A percentile compares a stretch with the other conserved stretches of the same genome.
Evolutionary conservation across 768 basidiomycete genomes (phyloP).

Genomic region (Amylocystis lapponica): DNA sequence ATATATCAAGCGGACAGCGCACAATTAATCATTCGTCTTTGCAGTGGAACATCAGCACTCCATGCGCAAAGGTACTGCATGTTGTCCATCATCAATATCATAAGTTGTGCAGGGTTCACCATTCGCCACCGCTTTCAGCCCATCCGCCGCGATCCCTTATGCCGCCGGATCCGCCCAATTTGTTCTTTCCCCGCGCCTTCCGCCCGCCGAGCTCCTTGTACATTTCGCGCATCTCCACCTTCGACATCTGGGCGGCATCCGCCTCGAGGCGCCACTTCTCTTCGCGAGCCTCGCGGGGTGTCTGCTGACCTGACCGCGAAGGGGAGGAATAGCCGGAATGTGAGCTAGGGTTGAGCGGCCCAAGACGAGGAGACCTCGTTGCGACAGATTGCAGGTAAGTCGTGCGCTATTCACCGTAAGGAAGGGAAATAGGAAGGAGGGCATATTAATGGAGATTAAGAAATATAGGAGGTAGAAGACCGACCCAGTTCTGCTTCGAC

Average conservation of each 20-base stretch:
- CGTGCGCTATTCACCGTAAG: slow-evolving; percentile 45
- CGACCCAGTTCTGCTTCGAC: slow-evolving; percentile 89
- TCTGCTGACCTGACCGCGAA: slow-evolving; percentile 58
- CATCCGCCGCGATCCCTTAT: slow-evolving; percentile 79
- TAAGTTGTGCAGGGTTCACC: background rate
- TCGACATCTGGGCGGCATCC: slow-evolving; percentile 55
- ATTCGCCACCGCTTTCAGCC: slow-evolving; percentile 35
- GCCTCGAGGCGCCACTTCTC: slow-evolving; percentile 65
- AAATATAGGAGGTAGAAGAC: slow-evolving; percentile 18
- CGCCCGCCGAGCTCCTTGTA: slow-evolving; percentile 89
- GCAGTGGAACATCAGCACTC: background rate
- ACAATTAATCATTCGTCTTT: too few relatives aligned
- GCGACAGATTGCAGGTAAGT: slow-evolving; percentile 36
- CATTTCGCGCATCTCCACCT: slow-evolving; percentile 83
- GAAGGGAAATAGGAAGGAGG: background rate
- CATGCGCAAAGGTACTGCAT: background rate
- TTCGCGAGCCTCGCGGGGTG: slow-evolving; percentile 72
- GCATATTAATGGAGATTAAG: slow-evolving; percentile 5
- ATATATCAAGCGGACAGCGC: too few relatives aligned
- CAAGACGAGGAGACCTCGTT: slow-evolving; percentile 35
- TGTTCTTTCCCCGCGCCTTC: slow-evolving; percentile 70
- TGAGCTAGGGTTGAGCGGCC: slow-evolving; percentile 27
- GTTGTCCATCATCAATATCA: background rate
- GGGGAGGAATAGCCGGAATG: slow-evolving; percentile 44
- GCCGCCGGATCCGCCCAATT: slow-evolving; percentile 56